These are phyloP conservation scores for Capsicum rhomboideum DNA, from an alignment of 257 asterid species.

Conservation along the genomic window DNA sequence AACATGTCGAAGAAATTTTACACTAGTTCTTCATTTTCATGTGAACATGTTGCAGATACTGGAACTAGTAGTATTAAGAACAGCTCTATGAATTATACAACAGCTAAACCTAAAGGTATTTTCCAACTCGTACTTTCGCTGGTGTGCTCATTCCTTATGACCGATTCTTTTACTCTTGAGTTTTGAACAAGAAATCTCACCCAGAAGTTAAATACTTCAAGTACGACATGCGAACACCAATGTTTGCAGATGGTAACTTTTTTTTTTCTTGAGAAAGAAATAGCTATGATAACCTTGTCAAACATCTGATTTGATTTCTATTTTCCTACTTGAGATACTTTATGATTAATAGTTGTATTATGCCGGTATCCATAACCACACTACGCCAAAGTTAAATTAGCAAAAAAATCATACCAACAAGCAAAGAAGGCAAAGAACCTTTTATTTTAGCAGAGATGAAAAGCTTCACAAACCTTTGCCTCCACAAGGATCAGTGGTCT, in stretches of 20 bases:
- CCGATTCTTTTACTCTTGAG: background rate
- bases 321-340: background rate
- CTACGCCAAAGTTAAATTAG: background rate
- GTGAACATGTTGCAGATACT: background rate
- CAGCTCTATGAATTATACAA: background rate
- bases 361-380: background rate
- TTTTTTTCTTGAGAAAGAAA: background rate
- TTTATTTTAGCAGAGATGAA: background rate
- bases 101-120: background rate
- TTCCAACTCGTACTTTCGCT: background rate
- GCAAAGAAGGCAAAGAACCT: background rate
- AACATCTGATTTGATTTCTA: background rate
- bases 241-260: background rate
- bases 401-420: background rate
- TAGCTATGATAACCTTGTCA: background rate
- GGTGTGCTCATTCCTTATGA: background rate
- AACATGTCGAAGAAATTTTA: background rate
- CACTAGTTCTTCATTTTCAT: background rate
- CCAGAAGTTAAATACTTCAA: background rate
- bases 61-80: background rate
- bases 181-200: background rate
- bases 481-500: slow-evolving; percentile 75
- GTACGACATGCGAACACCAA: background rate
- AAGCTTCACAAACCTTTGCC: slow-evolving; percentile 49
- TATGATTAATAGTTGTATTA: background rate